Percentiles rank a stretch among this genome's conserved stretches.
These are phyloP conservation scores for Larix sibirica DNA, from an alignment of 83 land plant genomes.

Conservation along the genomic window DNA sequence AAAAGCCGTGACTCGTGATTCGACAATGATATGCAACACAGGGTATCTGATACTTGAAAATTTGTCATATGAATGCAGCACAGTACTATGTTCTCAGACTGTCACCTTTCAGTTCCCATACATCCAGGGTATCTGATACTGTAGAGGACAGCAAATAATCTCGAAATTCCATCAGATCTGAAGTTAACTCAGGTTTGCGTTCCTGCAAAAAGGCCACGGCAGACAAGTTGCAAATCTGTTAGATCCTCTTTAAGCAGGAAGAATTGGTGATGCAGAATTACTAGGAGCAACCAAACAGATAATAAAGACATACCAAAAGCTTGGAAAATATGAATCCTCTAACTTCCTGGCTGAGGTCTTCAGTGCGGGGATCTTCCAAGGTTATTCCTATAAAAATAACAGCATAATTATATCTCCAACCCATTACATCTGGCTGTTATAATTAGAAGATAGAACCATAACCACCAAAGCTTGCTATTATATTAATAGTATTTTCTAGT, in stretches of 20 bases:
- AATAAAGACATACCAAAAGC: slow-evolving; percentile 58
- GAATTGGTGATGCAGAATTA: not conserved
- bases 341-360: slow-evolving; percentile 90
- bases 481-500: not conserved
- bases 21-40: not conserved
- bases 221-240: not conserved
- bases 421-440: not conserved
- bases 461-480: not conserved
- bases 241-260: not conserved
- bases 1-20: not conserved
- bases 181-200: slow-evolving; percentile 78
- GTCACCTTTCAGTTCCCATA: slow-evolving; percentile 95
- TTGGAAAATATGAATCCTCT: slow-evolving; percentile 91
- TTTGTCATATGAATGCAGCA: not conserved
- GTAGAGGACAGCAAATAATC: slow-evolving; percentile 90
- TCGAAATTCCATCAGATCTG: slow-evolving; percentile 83
- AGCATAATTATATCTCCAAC: not conserved
- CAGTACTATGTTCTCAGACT: not conserved
- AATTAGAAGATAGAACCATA: not conserved
- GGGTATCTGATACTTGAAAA: not conserved
- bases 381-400: slow-evolving; percentile 45
- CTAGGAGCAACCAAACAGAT: slow-evolving; percentile 6
- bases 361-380: slow-evolving; percentile 83
- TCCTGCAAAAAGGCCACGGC: slow-evolving; percentile 50
- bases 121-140: slow-evolving; percentile 83